Percentiles rank a stretch among this genome's conserved stretches.
Evolutionary conservation across 371 early-diverging fungal species (phyloP).

Genomic region (Furculomyces boomerangus): DNA sequence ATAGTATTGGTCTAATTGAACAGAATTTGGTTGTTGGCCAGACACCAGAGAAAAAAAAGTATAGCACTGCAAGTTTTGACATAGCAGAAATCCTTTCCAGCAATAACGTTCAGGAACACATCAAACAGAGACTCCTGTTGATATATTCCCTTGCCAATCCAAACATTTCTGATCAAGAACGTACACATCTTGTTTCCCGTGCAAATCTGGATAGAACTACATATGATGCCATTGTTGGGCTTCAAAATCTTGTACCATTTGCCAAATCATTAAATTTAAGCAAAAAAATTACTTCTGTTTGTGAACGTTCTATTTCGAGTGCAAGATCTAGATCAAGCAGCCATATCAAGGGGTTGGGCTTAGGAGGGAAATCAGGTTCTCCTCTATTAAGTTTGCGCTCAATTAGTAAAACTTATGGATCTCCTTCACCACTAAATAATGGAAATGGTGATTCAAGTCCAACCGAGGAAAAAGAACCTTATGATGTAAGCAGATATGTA

Average conservation of each 20-base stretch:
- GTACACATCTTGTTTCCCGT: background rate
- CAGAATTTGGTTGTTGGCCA: slow-evolving; percentile 9
- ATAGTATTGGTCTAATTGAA: slow-evolving; percentile 55
- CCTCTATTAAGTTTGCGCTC: too few species aligned
- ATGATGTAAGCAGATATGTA: slow-evolving; percentile 26
- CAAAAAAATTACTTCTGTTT: too few species aligned
- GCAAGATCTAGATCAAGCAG: too few species aligned
- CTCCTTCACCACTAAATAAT: background rate
- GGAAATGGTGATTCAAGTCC: background rate
- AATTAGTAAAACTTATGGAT: too few species aligned
- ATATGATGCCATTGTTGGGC: background rate
- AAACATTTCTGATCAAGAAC: background rate
- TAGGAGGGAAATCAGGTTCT: too few species aligned
- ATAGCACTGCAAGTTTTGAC: background rate
- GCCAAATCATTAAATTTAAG: background rate
- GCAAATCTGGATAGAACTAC: background rate
- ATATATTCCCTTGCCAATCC: background rate
- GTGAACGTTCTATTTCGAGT: too few species aligned
- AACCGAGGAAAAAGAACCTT: slow-evolving; percentile 11
- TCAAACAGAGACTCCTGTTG: background rate
- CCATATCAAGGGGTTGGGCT: too few species aligned
- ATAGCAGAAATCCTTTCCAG: background rate
- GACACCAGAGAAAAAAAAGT: background rate
- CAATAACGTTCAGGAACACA: background rate
- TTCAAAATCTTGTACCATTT: background rate